Evolutionary conservation across 305 asterid species (phyloP), one percentile per base, ranked within the genome.

Genomic region (Andrographis paniculata): DNA sequence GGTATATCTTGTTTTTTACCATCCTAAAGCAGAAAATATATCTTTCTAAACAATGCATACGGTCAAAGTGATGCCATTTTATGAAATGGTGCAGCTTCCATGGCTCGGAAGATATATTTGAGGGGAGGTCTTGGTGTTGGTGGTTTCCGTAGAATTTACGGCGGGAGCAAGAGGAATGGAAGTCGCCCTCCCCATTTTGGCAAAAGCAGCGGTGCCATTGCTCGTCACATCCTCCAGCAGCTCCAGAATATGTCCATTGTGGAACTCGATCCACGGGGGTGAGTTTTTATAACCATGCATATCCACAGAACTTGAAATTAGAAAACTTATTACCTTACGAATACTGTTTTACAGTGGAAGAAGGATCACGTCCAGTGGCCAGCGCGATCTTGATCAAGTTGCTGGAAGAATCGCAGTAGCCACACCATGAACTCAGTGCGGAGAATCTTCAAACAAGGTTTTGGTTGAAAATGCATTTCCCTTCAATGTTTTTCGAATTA

Each of bases 51-150:
- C n/a, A n/a, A n/a, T n/a, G n/a, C n/a, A n/a, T n/a, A n/a, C n/a
- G n/a, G n/a, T n/a, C n/a, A n/a, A n/a, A n/a, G n/a, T n/a, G n/a
- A n/a, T n/a, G n/a, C n/a, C n/a, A n/a, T 12, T 46, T 19, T 14
- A 1, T 7, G 55, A 36, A 2, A 38, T 40, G 42, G 37, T 64
- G 44, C 70, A 74, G 81, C 81, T 43, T 74, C 81, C 70, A 74
- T 74, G 77, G 81, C 77, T 35, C 58, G 81, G 65, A 74, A 74
- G 70, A 53, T 74, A 9, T 74, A 74, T 33, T 42, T 70, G 55
- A 74, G 81, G 66, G 77, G 77, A 17, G 81, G 81, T 18, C 62
- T 74, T 21, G 81, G 81, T 19, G 74, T 74, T 18, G 77, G 81
- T 45, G 56, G 66, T 27, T 74, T 74, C 57, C 58, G 66, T 9